Evolutionary conservation across 106 monocot species (phyloP).

Genomic region (Allium fistulosum): DNA sequence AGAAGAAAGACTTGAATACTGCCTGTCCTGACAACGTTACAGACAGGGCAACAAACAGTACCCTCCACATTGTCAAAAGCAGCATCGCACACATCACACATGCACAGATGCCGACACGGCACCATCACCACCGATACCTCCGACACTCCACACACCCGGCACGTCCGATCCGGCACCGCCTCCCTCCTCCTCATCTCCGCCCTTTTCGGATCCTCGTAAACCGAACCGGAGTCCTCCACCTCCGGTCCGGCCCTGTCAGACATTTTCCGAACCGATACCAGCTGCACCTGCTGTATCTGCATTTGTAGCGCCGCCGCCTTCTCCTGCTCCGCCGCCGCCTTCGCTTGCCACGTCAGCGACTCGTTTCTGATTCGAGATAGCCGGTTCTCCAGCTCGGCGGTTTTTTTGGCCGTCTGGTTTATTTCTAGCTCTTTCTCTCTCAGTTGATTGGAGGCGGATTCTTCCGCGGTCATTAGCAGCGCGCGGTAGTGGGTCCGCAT

Average conservation of each 20-base stretch:
- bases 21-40: slow-evolving; percentile 24
- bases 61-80: background rate
- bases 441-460: slow-evolving; percentile 28
- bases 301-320: slow-evolving; percentile 48
- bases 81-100: slow-evolving; percentile 33
- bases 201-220: slow-evolving; percentile 53
- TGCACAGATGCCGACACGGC: slow-evolving; percentile 47
- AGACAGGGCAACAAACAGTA: slow-evolving; percentile 29
- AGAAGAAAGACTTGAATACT: slow-evolving; percentile 33
- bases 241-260: slow-evolving; percentile 5
- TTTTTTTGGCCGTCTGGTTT: slow-evolving; percentile 27
- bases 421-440: slow-evolving; percentile 65
- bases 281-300: slow-evolving; percentile 51
- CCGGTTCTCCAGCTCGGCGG: slow-evolving; percentile 65
- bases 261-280: slow-evolving; percentile 9
- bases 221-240: slow-evolving; percentile 70
- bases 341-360: slow-evolving; percentile 66
- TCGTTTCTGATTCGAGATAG: slow-evolving; percentile 46
- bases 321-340: slow-evolving; percentile 61
- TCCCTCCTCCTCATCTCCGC: slow-evolving; percentile 15
- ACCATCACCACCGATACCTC: slow-evolving; percentile 33
- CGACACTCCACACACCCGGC: slow-evolving; percentile 17
- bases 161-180: slow-evolving; percentile 4
- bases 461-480: slow-evolving; percentile 43
- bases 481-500: slow-evolving; percentile 35